A percentile compares a stretch with the other conserved stretches of the same genome.
These are phyloP conservation scores for Blepharisma japonicum DNA, from an alignment of 73 alveolate species.

Conservation along the genomic window DNA sequence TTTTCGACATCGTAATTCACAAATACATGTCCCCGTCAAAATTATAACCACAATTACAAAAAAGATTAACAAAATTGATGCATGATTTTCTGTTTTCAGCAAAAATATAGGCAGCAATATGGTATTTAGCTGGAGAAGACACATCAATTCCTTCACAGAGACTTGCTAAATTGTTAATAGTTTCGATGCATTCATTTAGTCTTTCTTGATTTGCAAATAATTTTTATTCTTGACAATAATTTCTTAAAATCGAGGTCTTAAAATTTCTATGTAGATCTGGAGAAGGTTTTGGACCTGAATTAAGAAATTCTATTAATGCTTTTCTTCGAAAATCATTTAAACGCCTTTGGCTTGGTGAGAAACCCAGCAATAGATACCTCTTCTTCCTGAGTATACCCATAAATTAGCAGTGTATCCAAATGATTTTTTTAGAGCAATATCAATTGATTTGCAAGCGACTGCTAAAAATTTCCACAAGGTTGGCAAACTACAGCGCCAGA, in stretches of 20 bases:
- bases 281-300: constrained; percentile 13
- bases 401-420: constrained; percentile 84
- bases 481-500: constrained; percentile 90
- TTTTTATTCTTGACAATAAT: neutral
- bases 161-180: no score
- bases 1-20: constrained; percentile 51
- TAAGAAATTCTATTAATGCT: constrained; percentile 77
- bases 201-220: neutral
- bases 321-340: constrained; percentile 84
- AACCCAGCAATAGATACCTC: constrained; percentile 99
- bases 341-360: constrained; percentile 85
- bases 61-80: constrained; percentile 55
- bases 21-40: constrained; percentile 57
- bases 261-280: neutral
- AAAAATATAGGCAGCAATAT: constrained; percentile 77
- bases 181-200: no score
- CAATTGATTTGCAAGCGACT: constrained; percentile 81
- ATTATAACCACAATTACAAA: constrained; percentile 59
- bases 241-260: neutral
- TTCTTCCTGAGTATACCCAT: constrained; percentile 98
- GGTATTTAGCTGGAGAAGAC: no score
- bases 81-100: constrained; percentile 68
- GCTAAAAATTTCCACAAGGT: constrained; percentile 93
- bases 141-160: no score
- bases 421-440: constrained; percentile 73